phyloP scores from a whole-genome alignment of 2,329 filamentous ascomycete species.

The Parastagonospora nodorum region DNA sequence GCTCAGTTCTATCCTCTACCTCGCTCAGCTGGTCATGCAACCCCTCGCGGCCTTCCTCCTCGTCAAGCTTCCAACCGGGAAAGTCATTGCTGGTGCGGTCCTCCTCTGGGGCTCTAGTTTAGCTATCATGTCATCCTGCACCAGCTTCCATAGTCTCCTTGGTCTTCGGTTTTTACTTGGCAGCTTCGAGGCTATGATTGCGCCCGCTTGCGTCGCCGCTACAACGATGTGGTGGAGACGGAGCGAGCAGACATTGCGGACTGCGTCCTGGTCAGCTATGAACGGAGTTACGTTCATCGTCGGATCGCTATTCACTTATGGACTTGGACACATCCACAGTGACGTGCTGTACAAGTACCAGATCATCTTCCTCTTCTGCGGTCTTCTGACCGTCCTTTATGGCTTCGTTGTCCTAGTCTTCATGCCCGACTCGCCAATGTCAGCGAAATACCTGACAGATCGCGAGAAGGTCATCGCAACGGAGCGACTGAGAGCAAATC shows the following conservation, averaged over 20 bases:
- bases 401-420: constrained; percentile 47
- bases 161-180: constrained; percentile 50
- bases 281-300: constrained; percentile 63
- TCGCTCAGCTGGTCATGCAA: constrained; percentile 60
- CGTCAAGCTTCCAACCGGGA: constrained; percentile 64
- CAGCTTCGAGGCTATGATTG: constrained; percentile 39
- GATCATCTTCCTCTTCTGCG: constrained; percentile 53
- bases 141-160: constrained; percentile 45
- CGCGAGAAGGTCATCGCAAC: constrained; percentile 24
- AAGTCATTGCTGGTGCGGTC: constrained; percentile 59
- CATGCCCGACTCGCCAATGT: constrained; percentile 52
- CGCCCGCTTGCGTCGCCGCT: constrained; percentile 62
- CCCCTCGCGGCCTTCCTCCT: constrained; percentile 58
- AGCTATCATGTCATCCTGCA: constrained; percentile 58
- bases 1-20: constrained; percentile 65
- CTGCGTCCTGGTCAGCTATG: constrained; percentile 65
- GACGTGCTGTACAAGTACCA: constrained; percentile 49
- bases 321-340: constrained; percentile 60
- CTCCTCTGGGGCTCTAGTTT: constrained; percentile 60
- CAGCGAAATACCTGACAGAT: constrained; percentile 33
- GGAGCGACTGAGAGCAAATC: constrained; percentile 24
- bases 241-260: constrained; percentile 61
- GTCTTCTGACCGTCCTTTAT: constrained; percentile 52
- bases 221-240: constrained; percentile 66
- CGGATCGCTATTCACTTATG: constrained; percentile 63